A percentile compares a stretch with the other conserved stretches of the same genome.
These are phyloP conservation scores for Heterobasidion parviporum DNA, from an alignment of 1,284 basidiomycete species.

Conservation along the genomic window DNA sequence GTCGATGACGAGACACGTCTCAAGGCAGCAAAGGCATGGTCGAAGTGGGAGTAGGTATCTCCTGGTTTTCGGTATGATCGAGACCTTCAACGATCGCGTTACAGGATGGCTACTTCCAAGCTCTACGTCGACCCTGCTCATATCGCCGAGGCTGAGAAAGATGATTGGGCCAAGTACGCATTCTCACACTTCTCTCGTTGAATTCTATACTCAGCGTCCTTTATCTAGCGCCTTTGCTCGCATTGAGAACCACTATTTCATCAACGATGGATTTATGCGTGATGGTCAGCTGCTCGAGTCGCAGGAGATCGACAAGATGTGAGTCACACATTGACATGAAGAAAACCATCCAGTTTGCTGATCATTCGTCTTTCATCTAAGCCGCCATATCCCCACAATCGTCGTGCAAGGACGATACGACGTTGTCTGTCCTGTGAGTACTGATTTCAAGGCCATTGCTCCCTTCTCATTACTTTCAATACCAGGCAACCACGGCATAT, in stretches of 20 bases:
- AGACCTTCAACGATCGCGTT: background rate
- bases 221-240: conserved; percentile 69
- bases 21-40: conserved; percentile 80
- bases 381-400: conserved; percentile 77
- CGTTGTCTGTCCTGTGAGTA: conserved; percentile 65
- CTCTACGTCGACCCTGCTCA: conserved; percentile 63
- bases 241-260: conserved; percentile 92
- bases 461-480: background rate
- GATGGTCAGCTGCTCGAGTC: conserved; percentile 83
- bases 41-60: conserved; percentile 75
- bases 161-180: conserved; percentile 68
- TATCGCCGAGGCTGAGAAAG: conserved; percentile 65
- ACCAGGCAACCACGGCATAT: conserved; percentile 70
- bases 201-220: background rate
- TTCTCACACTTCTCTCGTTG: background rate
- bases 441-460: background rate
- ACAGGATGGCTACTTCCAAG: conserved; percentile 75
- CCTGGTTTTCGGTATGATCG: background rate
- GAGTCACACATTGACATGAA: conserved; percentile 14
- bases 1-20: conserved; percentile 61
- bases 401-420: conserved; percentile 87
- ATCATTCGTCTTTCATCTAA: conserved; percentile 19
- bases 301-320: conserved; percentile 90
- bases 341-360: background rate
- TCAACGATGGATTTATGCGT: conserved; percentile 83